A percentile compares a stretch with the other conserved stretches of the same genome.
phyloP scores from a whole-genome alignment of 2,329 filamentous ascomycete genomes.

The Fusarium napiforme region DNA sequence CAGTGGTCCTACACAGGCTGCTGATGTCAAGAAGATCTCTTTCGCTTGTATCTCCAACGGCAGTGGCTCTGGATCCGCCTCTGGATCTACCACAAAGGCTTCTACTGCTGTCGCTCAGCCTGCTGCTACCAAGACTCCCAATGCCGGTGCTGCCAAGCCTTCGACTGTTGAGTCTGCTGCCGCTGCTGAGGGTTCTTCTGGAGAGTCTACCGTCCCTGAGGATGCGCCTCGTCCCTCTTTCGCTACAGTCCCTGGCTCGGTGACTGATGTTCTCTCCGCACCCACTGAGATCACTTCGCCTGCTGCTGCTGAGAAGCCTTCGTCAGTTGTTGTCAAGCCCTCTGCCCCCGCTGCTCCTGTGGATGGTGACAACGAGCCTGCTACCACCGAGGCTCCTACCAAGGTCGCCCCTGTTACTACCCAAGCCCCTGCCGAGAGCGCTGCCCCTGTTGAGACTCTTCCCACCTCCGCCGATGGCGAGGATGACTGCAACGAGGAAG shows the following conservation, averaged over 20 bases:
- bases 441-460: not conserved
- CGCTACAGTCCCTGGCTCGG: constrained; percentile 16
- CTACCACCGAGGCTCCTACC: not conserved
- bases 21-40: constrained; percentile 57
- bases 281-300: constrained; percentile 3
- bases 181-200: constrained; percentile 2
- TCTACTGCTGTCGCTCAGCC: constrained; percentile 13
- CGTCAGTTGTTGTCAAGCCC: constrained; percentile 17
- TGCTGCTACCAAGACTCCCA: constrained; percentile 20
- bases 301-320: constrained; percentile 6
- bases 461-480: constrained; percentile 6
- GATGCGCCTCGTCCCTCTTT: constrained; percentile 38
- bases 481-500: constrained; percentile 20
- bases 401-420: not conserved
- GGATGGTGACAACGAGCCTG: not conserved
- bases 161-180: constrained; percentile 6
- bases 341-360: not conserved
- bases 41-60: constrained; percentile 60
- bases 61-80: constrained; percentile 7
- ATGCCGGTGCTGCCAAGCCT: constrained; percentile 15
- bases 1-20: constrained; percentile 35
- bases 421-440: not conserved
- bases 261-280: constrained; percentile 26
- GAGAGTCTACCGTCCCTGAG: constrained; percentile 4
- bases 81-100: constrained; percentile 3